A percentile compares a stretch with the other conserved stretches of the same genome.
phyloP scores from a whole-genome alignment of 2,329 filamentous ascomycete species.

The Cladobotryum protrusum region DNA sequence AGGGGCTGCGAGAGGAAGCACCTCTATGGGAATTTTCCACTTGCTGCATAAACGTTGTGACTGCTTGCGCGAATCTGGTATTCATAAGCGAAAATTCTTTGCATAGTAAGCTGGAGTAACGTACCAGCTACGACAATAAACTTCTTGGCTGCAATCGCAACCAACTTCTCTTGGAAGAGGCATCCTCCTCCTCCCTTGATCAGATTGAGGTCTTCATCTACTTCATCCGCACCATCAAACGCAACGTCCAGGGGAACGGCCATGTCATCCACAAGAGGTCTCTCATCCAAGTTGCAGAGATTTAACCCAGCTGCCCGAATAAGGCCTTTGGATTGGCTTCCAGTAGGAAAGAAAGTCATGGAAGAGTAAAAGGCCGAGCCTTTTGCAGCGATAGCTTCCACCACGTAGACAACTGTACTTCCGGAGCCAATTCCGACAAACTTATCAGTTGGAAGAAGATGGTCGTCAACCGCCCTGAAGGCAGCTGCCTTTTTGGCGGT shows the following conservation, averaged over 20 bases:
- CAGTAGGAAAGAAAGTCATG: slow-evolving; percentile 88
- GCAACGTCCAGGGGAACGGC: slow-evolving; percentile 69
- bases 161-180: slow-evolving; percentile 94
- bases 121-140: slow-evolving; percentile 81
- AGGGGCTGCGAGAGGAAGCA: slow-evolving; percentile 75
- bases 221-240: slow-evolving; percentile 96
- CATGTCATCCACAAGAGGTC: slow-evolving; percentile 43
- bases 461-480: slow-evolving; percentile 64
- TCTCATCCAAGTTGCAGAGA: slow-evolving; percentile 69
- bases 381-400: slow-evolving; percentile 68
- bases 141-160: slow-evolving; percentile 74
- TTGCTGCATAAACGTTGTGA: slow-evolving; percentile 65
- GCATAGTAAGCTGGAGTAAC: not conserved
- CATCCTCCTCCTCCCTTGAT: slow-evolving; percentile 99
- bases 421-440: slow-evolving; percentile 77
- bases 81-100: not conserved
- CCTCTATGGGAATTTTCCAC: slow-evolving; percentile 94
- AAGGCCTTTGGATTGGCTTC: slow-evolving; percentile 81
- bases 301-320: slow-evolving; percentile 73
- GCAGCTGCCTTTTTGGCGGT: slow-evolving; percentile 70
- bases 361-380: slow-evolving; percentile 45
- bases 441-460: slow-evolving; percentile 57
- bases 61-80: slow-evolving; percentile 78
- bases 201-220: slow-evolving; percentile 88
- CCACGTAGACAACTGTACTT: slow-evolving; percentile 77